phyloP scores from a whole-genome alignment of 2,329 filamentous ascomycete species.

The Fusarium nodosum region DNA sequence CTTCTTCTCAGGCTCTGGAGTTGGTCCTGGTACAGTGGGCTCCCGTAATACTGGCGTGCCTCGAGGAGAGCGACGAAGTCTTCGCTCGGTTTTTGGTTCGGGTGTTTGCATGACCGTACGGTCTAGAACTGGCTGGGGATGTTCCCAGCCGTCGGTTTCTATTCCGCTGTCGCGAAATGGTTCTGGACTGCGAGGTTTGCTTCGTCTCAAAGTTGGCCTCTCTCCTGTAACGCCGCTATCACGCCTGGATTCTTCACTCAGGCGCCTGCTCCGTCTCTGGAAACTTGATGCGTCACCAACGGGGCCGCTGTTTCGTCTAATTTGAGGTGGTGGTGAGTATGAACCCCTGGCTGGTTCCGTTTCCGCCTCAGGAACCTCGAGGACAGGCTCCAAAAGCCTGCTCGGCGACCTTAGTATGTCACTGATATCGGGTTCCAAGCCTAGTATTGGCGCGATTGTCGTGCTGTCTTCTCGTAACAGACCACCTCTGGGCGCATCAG shows the following conservation, averaged over 20 bases:
- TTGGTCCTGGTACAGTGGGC: slow-evolving; percentile 54
- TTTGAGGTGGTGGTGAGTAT: slow-evolving; percentile 42
- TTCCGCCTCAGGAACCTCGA: slow-evolving; percentile 64
- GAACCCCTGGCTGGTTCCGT: slow-evolving; percentile 47
- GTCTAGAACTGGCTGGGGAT: slow-evolving; percentile 47
- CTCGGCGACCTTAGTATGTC: slow-evolving; percentile 61
- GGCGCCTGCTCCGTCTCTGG: slow-evolving; percentile 54
- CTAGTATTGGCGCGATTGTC: slow-evolving; percentile 41
- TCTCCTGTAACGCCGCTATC: slow-evolving; percentile 64
- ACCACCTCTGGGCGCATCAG: slow-evolving; percentile 50
- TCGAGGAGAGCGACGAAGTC: slow-evolving; percentile 52
- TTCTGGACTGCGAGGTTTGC: slow-evolving; percentile 53
- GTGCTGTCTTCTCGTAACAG: slow-evolving; percentile 52
- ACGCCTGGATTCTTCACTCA: slow-evolving; percentile 57
- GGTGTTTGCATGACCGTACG: slow-evolving; percentile 48
- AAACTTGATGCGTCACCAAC: slow-evolving; percentile 57
- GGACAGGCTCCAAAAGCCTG: slow-evolving; percentile 65
- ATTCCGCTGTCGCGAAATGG: slow-evolving; percentile 68
- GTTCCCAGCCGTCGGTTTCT: slow-evolving; percentile 65
- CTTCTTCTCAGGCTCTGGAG: slow-evolving; percentile 63
- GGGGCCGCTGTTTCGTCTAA: slow-evolving; percentile 55
- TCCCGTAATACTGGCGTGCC: slow-evolving; percentile 59
- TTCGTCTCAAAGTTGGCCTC: slow-evolving; percentile 59
- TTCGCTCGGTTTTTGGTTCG: slow-evolving; percentile 49
- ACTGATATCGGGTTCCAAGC: slow-evolving; percentile 49